A percentile compares a stretch with the other conserved stretches of the same genome.
Evolutionary conservation across 306 rosid species (phyloP).

Genomic region (Delonix regia): DNA sequence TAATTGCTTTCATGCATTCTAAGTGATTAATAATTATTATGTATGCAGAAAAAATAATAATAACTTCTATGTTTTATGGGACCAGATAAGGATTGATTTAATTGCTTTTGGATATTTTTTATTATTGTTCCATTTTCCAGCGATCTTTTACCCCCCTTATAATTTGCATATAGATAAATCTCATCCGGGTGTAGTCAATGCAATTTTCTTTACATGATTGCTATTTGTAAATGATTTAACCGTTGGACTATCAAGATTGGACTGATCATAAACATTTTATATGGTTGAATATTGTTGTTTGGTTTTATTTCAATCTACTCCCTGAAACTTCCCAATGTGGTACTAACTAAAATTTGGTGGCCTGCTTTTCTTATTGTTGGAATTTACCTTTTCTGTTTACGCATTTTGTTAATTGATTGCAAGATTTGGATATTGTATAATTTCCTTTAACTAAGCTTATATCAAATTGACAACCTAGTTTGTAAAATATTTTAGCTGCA

Average conservation of each 20-base stretch:
- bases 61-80: constrained; percentile 4
- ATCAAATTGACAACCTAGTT: not conserved
- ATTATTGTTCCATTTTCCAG: no score
- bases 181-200: no score
- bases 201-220: constrained; percentile 1
- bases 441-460: not conserved
- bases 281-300: not conserved
- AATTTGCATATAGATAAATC: no score
- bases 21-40: constrained; percentile 22
- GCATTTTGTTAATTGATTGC: not conserved
- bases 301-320: not conserved
- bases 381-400: not conserved
- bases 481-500: not conserved
- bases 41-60: not conserved
- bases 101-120: constrained; percentile 4
- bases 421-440: not conserved
- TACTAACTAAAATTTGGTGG: not conserved
- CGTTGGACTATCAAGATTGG: no score
- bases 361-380: not conserved
- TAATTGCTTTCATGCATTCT: constrained; percentile 6
- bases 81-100: not conserved
- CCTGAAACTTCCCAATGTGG: constrained; percentile 4
- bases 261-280: not conserved
- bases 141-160: no score
- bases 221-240: not conserved